These are phyloP conservation scores for Chrysosporium keratinophilum DNA, from an alignment of 2,329 filamentous ascomycete genomes.

Conservation along the genomic window DNA sequence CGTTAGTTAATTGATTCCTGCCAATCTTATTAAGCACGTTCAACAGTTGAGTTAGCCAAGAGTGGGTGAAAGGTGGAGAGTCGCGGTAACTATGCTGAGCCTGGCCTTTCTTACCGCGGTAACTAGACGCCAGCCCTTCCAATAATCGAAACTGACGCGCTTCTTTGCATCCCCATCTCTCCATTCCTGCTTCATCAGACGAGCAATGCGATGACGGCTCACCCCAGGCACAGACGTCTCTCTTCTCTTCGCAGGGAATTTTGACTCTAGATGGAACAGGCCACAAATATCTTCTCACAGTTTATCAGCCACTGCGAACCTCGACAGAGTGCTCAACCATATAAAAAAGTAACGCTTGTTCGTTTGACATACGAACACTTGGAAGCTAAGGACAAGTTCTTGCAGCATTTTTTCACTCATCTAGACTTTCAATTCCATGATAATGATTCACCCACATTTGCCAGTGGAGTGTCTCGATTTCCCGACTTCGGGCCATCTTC, in stretches of 20 bases:
- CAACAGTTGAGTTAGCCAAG: no score
- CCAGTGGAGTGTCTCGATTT: constrained; percentile 8
- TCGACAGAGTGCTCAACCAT: constrained; percentile 15
- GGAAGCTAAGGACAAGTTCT: constrained; percentile 13
- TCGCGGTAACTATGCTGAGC: no score
- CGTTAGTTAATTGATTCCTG: no score
- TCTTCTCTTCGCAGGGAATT: constrained; percentile 3
- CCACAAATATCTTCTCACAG: constrained; percentile 13
- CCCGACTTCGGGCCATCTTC: constrained; percentile 4
- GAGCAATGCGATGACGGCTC: background rate
- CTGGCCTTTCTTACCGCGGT: no score
- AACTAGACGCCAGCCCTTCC: no score
- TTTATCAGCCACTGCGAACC: constrained; percentile 17
- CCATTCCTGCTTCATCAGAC: background rate
- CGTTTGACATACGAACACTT: constrained; percentile 17
- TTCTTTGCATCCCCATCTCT: no score
- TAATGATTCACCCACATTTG: constrained; percentile 5
- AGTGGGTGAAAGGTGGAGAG: no score
- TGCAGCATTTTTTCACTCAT: constrained; percentile 11
- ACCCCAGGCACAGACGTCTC: constrained; percentile 4
- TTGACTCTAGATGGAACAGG: constrained; percentile 14
- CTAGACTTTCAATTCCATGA: background rate
- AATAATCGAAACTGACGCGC: no score
- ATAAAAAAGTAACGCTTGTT: constrained; percentile 18
- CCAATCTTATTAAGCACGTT: no score